These are phyloP conservation scores for Hypoxylon sp. DNA, from an alignment of 2,329 filamentous ascomycete genomes.

Conservation along the genomic window DNA sequence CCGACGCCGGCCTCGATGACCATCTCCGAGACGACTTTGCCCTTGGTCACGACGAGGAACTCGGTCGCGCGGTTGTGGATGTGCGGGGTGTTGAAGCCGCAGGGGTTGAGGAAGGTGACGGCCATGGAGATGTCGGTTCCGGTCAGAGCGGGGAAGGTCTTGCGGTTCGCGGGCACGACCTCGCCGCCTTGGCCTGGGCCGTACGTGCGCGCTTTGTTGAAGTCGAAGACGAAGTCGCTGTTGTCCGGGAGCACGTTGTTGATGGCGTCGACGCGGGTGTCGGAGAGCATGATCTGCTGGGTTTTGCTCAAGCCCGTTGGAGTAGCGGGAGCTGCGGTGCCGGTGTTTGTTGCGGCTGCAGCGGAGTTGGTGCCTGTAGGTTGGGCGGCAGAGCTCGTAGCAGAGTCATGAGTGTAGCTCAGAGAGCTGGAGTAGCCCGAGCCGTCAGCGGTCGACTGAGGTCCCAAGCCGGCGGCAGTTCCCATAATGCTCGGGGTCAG, in stretches of 20 bases:
- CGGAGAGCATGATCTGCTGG: slow-evolving; percentile 57
- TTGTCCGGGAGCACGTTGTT: slow-evolving; percentile 59
- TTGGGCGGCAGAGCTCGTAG: slow-evolving; percentile 1
- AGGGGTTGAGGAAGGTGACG: slow-evolving; percentile 64
- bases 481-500: background rate
- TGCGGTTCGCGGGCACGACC: slow-evolving; percentile 66
- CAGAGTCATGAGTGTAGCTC: slow-evolving; percentile 21
- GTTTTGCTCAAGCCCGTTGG: slow-evolving; percentile 51
- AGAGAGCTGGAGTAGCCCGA: slow-evolving; percentile 20
- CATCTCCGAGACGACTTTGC: slow-evolving; percentile 65
- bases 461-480: slow-evolving; percentile 13
- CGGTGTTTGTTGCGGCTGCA: slow-evolving; percentile 30
- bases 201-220: slow-evolving; percentile 53
- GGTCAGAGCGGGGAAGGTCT: slow-evolving; percentile 69
- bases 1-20: slow-evolving; percentile 65
- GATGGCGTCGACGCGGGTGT: slow-evolving; percentile 60
- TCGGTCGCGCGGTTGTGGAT: slow-evolving; percentile 67
- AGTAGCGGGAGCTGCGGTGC: slow-evolving; percentile 18
- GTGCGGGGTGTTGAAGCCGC: slow-evolving; percentile 70
- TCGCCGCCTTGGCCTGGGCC: slow-evolving; percentile 61
- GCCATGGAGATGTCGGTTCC: slow-evolving; percentile 65
- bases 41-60: slow-evolving; percentile 65
- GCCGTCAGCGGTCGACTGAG: background rate
- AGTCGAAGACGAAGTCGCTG: slow-evolving; percentile 64
- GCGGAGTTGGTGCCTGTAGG: slow-evolving; percentile 22